Conservation (phyloP, 2,329 filamentous ascomycete genomes). For the Hypoxylon sp. region DNA sequence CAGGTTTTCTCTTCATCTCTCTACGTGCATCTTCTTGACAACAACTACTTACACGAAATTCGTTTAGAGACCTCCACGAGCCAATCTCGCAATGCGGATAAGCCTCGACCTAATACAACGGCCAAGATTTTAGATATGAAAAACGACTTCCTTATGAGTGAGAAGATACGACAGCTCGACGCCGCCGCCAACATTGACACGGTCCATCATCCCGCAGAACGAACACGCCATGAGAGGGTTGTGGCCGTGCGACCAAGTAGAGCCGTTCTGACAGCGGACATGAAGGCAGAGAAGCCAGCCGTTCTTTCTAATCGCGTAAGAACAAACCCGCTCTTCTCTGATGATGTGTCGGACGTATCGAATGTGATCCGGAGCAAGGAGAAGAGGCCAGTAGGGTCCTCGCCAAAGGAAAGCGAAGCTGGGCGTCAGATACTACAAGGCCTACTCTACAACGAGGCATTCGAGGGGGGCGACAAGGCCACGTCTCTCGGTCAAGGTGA, state of each 20-base stretch:
- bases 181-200: slow-evolving; percentile 1
- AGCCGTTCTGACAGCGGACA: background rate
- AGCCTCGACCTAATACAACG: background rate
- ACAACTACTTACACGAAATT: background rate
- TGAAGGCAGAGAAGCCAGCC: background rate
- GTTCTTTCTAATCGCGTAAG: background rate
- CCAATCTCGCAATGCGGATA: background rate
- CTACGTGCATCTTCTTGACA: too few species aligned
- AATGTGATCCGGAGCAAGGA: background rate
- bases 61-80: slow-evolving; percentile 5
- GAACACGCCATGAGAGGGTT: background rate
- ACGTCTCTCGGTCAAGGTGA: too few species aligned
- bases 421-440: slow-evolving; percentile 23
- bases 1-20: too few species aligned
- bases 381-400: background rate
- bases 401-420: slow-evolving; percentile 2
- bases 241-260: background rate
- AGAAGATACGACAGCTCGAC: slow-evolving; percentile 38
- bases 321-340: slow-evolving; percentile 23
- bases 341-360: slow-evolving; percentile 19
- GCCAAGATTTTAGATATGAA: slow-evolving; percentile 40
- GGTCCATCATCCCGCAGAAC: slow-evolving; percentile 2
- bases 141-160: slow-evolving; percentile 42
- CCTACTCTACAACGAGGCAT: slow-evolving; percentile 17
- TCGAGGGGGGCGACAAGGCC: background rate